Percentiles rank a stretch among this genome's conserved stretches.
phyloP scores from a whole-genome alignment of 2,329 filamentous ascomycete genomes.

The Bipolaris oryzae region DNA sequence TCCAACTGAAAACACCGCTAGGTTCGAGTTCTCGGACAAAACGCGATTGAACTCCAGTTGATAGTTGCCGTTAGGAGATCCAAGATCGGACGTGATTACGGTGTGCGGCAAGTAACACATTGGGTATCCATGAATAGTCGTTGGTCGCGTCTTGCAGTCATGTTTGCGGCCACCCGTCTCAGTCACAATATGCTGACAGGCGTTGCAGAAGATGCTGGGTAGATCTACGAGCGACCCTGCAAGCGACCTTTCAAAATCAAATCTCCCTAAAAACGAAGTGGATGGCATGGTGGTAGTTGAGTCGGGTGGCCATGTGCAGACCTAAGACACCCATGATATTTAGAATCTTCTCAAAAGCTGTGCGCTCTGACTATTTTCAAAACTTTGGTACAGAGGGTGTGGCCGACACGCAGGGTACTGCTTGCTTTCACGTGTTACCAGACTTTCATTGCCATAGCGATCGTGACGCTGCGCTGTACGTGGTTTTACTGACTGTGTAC shows the following conservation, averaged over 20 bases:
- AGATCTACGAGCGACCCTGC: neutral
- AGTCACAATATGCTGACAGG: neutral
- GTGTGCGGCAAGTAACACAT: slow-evolving; percentile 16
- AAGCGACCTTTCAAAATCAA: slow-evolving; percentile 1
- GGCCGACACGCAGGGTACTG: neutral
- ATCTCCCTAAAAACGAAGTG: slow-evolving; percentile 4
- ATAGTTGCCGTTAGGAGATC: slow-evolving; percentile 2
- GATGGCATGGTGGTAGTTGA: neutral
- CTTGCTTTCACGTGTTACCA: neutral
- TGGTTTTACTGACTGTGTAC: neutral
- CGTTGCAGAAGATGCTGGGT: slow-evolving; percentile 1
- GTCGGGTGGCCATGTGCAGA: neutral
- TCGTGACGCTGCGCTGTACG: neutral
- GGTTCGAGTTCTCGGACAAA: slow-evolving; percentile 13
- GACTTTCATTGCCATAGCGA: neutral
- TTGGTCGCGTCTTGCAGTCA: slow-evolving; percentile 1
- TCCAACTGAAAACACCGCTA: slow-evolving; percentile 17
- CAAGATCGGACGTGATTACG: slow-evolving; percentile 14
- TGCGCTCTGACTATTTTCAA: neutral
- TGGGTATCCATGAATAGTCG: neutral
- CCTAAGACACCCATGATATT: slow-evolving; percentile 1
- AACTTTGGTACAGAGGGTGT: neutral
- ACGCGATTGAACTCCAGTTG: slow-evolving; percentile 16
- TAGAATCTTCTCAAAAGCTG: neutral
- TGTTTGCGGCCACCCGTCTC: slow-evolving; percentile 1